These are phyloP conservation scores for Sicyos baderoa DNA, from an alignment of 306 rosid species.

Conservation along the genomic window DNA sequence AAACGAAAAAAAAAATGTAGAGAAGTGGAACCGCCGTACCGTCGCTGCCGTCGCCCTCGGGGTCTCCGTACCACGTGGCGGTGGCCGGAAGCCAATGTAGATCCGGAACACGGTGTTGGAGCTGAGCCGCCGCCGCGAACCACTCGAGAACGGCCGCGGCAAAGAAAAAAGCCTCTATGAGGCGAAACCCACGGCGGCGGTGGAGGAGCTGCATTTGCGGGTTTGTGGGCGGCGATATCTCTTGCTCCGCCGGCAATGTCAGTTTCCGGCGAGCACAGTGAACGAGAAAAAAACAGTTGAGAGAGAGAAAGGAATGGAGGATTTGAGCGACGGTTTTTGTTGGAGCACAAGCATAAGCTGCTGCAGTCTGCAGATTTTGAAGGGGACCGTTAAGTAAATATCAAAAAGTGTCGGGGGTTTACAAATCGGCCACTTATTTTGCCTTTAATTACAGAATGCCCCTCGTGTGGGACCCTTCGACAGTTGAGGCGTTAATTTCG, in stretches of 20 bases:
- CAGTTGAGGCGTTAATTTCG: conserved; percentile 51
- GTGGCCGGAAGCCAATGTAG: conserved; percentile 62
- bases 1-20: not conserved
- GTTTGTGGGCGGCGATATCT: conserved; percentile 2
- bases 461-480: conserved; percentile 35
- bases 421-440: not conserved
- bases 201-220: conserved; percentile 39
- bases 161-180: conserved; percentile 19
- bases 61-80: conserved; percentile 90
- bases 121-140: conserved; percentile 19
- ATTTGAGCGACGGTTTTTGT: conserved; percentile 36
- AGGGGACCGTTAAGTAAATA: conserved; percentile 12
- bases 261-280: conserved; percentile 4
- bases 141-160: conserved; percentile 5
- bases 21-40: conserved; percentile 33
- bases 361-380: not conserved
- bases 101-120: conserved; percentile 29
- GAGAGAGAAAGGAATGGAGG: not conserved
- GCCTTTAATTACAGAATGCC: conserved; percentile 32
- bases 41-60: conserved; percentile 95
- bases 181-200: conserved; percentile 18
- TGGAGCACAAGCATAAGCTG: not conserved
- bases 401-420: not conserved
- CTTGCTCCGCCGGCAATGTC: conserved; percentile 18
- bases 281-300: conserved; percentile 19